These are phyloP conservation scores for Microbotryum violaceum DNA, from an alignment of 1,284 basidiomycete genomes.

Conservation along the genomic window DNA sequence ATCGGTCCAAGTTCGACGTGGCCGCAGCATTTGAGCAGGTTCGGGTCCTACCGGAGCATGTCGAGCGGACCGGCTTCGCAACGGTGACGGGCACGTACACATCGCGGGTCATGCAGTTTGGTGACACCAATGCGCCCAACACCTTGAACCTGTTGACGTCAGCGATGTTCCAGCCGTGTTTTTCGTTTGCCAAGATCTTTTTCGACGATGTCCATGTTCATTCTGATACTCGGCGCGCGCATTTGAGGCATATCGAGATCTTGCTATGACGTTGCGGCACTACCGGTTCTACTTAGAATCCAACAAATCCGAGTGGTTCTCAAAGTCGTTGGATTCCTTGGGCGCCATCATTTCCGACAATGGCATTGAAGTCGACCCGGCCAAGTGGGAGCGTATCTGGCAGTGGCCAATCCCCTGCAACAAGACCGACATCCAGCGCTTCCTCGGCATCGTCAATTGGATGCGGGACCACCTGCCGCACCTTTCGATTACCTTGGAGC, in stretches of 20 bases:
- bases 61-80: constrained; percentile 35
- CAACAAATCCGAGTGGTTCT: constrained; percentile 35
- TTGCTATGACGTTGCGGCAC: constrained; percentile 34
- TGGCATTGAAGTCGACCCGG: constrained; percentile 36
- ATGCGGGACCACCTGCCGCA: constrained; percentile 44
- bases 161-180: constrained; percentile 36
- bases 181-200: constrained; percentile 39
- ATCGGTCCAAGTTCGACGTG: constrained; percentile 39
- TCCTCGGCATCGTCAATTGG: constrained; percentile 46
- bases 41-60: constrained; percentile 27
- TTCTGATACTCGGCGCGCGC: constrained; percentile 37
- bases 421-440: constrained; percentile 44
- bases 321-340: constrained; percentile 34
- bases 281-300: constrained; percentile 33
- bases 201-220: constrained; percentile 43
- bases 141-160: constrained; percentile 43
- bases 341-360: constrained; percentile 38
- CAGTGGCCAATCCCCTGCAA: constrained; percentile 37
- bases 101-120: constrained; percentile 40
- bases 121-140: constrained; percentile 40
- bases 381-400: constrained; percentile 35
- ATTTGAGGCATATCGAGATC: constrained; percentile 36
- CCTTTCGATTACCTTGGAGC: constrained; percentile 33
- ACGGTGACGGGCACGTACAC: constrained; percentile 35
- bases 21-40: constrained; percentile 39